Base-by-base conservation (phyloP, 805 yeast genomes). In the Ascoidea asiatica region DNA sequence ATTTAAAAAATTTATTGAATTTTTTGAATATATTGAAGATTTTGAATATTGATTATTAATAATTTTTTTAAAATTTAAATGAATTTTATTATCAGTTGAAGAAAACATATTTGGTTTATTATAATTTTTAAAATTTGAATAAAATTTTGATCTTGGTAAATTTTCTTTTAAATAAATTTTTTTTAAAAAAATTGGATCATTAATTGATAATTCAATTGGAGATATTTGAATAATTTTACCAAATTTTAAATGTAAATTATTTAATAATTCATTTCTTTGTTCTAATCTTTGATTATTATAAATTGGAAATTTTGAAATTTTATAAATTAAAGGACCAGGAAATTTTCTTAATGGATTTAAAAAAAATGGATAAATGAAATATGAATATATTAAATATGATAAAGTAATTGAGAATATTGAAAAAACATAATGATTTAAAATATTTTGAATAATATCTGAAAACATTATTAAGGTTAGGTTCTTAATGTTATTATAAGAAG, bases 151-250 rank as follows among this genome's bases (percentile, higher is more conserved):
- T 45, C 64, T 81, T 67, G 63, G 82, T 70, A 63, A 69, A 63
- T 63, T 81, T 63, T 64, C 59, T 47, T 66, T 68, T 44, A 72
- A 58, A 56, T 81, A 82, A 19, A 81, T 69, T 39, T 75, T 76
- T 50, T 70, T 72, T 38, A 79, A 50, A 48, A 64, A 72, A 41
- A 66, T 66, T 4, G 66, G 53, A 43, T 78, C 75, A 40, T 73
- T 65, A 40, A 81, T 69, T 42, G 81, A 77, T 18, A 81, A 63
- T 51, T 79, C 87, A 20, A 62, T 59, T 2, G 88, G 87, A 1
- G 77, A 68, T 13, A 81, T 58, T 19, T 81, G 63, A 4, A 81
- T 77, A 3, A 80, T 73, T 5, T 79, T 70, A 1, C 88, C 89
- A 52, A 78, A 78, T 46, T 61, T 56, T 40, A 55, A 41, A 52